Percentiles rank a stretch among this genome's conserved stretches.
Evolutionary conservation across 2,329 filamentous ascomycete genomes (phyloP).

Genomic region (Stagonosporopsis chrysanthemi): DNA sequence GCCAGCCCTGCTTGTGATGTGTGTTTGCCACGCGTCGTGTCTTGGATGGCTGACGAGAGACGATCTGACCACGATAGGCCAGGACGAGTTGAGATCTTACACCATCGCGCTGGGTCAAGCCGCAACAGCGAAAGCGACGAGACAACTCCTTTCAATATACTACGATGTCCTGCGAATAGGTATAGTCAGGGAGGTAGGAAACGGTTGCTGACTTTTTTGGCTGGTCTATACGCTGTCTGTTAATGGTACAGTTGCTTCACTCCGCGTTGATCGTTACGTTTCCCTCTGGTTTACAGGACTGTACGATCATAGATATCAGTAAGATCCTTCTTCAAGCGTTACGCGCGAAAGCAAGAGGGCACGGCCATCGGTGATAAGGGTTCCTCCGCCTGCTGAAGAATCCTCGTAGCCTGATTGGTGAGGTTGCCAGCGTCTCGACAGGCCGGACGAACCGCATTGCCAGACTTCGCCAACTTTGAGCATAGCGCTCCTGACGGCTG

Average conservation of each 20-base stretch:
- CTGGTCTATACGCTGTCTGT: not conserved
- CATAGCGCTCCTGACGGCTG: not conserved
- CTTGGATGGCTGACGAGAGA: not conserved
- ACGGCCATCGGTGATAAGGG: not conserved
- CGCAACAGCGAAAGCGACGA: not conserved
- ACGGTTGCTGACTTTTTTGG: not conserved
- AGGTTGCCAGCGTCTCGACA: not conserved
- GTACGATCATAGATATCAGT: too few species aligned
- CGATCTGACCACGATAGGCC: not conserved
- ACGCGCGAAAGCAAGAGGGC: not conserved
- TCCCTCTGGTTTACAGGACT: not conserved
- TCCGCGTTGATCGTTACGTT: too few species aligned
- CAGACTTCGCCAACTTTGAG: not conserved
- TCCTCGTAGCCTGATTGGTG: conserved; percentile 1
- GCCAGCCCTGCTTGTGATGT: not conserved
- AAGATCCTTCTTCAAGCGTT: not conserved
- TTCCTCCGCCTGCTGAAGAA: conserved; percentile 2
- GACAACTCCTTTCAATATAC: not conserved
- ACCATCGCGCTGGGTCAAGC: not conserved
- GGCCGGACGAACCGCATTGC: not conserved
- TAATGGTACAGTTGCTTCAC: too few species aligned
- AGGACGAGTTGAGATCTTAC: not conserved
- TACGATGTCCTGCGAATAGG: not conserved
- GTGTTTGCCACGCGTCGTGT: conserved; percentile 1
- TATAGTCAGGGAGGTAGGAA: not conserved